These are phyloP conservation scores for Mycena venus DNA, from an alignment of 768 basidiomycete species.

Conservation along the genomic window DNA sequence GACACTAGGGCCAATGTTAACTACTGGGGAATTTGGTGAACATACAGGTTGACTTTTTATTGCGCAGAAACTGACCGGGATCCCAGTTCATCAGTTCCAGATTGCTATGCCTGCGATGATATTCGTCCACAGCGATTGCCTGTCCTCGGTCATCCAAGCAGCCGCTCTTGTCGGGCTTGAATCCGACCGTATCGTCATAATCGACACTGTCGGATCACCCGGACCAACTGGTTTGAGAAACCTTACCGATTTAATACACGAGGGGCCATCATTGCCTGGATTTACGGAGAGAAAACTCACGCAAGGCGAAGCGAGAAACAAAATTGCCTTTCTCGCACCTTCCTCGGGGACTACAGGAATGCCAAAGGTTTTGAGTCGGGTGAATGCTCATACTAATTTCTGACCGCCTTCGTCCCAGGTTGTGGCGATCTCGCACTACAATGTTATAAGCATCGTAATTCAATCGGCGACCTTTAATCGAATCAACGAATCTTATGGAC, in stretches of 20 bases:
- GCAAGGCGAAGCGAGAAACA: constrained; percentile 58
- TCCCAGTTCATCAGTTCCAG: constrained; percentile 51
- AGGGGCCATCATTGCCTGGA: constrained; percentile 38
- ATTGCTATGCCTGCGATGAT: constrained; percentile 49
- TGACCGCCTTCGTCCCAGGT: constrained; percentile 44
- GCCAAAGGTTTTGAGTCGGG: constrained; percentile 52
- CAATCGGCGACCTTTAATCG: constrained; percentile 54
- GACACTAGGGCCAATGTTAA: constrained; percentile 35
- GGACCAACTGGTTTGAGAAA: constrained; percentile 1
- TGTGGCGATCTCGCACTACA: constrained; percentile 62
- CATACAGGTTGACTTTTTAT: neutral
- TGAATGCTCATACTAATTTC: neutral
- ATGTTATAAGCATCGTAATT: constrained; percentile 59
- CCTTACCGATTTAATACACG: constrained; percentile 49
- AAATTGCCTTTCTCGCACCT: constrained; percentile 63
- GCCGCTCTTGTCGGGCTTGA: constrained; percentile 31
- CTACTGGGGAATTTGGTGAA: constrained; percentile 33
- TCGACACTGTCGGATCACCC: constrained; percentile 35
- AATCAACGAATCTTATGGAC: constrained; percentile 43
- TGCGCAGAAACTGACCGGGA: neutral
- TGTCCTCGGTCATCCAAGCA: constrained; percentile 47
- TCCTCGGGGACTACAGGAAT: constrained; percentile 68
- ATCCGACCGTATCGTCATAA: constrained; percentile 45
- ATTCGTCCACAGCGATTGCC: constrained; percentile 45
- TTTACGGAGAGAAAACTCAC: constrained; percentile 53